Percentiles rank a stretch among this genome's conserved stretches.
These are phyloP conservation scores for Pseudogymnoascus sp. DNA, from an alignment of 2,329 filamentous ascomycete species.

Conservation along the genomic window DNA sequence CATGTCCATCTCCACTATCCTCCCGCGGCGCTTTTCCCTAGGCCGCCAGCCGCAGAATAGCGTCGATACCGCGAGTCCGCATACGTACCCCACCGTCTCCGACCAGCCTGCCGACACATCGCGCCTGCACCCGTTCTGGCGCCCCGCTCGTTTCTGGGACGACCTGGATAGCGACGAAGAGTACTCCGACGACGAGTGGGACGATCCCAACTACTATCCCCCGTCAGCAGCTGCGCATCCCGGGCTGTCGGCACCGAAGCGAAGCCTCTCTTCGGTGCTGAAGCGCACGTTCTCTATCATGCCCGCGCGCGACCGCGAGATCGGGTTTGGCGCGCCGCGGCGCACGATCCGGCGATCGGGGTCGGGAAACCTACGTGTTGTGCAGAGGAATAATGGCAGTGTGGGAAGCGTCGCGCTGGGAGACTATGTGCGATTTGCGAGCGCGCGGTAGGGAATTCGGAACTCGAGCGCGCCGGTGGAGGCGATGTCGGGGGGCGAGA, in stretches of 20 bases:
- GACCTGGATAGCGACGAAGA: slow-evolving; percentile 33
- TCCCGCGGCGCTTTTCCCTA: slow-evolving; percentile 48
- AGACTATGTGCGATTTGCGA: slow-evolving; percentile 13
- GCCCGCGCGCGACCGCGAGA: slow-evolving; percentile 36
- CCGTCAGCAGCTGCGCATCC: neutral
- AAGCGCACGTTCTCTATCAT: slow-evolving; percentile 54
- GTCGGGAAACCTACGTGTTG: slow-evolving; percentile 54
- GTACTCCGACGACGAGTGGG: slow-evolving; percentile 16
- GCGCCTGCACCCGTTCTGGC: slow-evolving; percentile 55
- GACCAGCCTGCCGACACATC: slow-evolving; percentile 44
- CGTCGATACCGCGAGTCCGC: slow-evolving; percentile 19
- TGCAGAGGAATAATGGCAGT: slow-evolving; percentile 42
- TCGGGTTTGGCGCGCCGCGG: slow-evolving; percentile 30
- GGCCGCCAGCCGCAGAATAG: slow-evolving; percentile 28
- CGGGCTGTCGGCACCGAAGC: slow-evolving; percentile 36
- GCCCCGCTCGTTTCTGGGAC: slow-evolving; percentile 42
- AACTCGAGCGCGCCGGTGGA: neutral
- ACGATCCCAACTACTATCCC: slow-evolving; percentile 10
- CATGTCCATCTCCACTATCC: slow-evolving; percentile 41
- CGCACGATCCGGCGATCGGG: slow-evolving; percentile 52
- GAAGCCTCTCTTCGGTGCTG: slow-evolving; percentile 39
- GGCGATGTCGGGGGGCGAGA: neutral
- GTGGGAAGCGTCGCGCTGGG: slow-evolving; percentile 18
- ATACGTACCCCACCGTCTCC: slow-evolving; percentile 36
- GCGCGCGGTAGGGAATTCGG: neutral